These are phyloP conservation scores for Aspergillus indologenus DNA, from an alignment of 495 filamentous ascomycete species.

Conservation along the genomic window DNA sequence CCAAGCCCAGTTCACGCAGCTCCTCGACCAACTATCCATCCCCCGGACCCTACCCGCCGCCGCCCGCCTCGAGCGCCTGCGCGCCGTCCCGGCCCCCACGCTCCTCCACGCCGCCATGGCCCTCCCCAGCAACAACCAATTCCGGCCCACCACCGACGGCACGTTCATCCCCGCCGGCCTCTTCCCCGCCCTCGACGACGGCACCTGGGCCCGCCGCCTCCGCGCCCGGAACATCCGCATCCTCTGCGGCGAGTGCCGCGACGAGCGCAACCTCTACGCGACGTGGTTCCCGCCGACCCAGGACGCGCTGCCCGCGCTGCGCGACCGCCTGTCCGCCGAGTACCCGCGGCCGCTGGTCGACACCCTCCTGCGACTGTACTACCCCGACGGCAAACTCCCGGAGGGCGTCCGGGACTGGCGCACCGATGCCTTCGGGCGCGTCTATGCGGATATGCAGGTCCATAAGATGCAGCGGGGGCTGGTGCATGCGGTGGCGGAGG, in stretches of 20 bases:
- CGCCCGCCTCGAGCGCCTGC: slow-evolving; percentile 48
- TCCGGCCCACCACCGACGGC: slow-evolving; percentile 51
- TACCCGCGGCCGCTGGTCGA: slow-evolving; percentile 47
- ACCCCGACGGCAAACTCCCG: slow-evolving; percentile 32
- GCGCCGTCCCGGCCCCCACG: slow-evolving; percentile 29
- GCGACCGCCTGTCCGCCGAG: slow-evolving; percentile 49
- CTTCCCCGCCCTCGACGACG: slow-evolving; percentile 46
- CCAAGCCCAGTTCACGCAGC: slow-evolving; percentile 55
- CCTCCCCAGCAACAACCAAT: slow-evolving; percentile 45
- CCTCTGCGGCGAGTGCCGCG: slow-evolving; percentile 53
- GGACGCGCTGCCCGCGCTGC: slow-evolving; percentile 37
- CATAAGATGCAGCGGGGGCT: slow-evolving; percentile 45
- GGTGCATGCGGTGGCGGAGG: slow-evolving; percentile 28
- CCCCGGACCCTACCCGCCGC: slow-evolving; percentile 32
- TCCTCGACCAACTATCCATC: slow-evolving; percentile 47
- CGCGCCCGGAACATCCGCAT: slow-evolving; percentile 44
- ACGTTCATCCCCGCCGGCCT: slow-evolving; percentile 46
- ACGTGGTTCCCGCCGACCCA: slow-evolving; percentile 37
- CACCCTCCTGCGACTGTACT: slow-evolving; percentile 43
- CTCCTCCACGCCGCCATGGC: slow-evolving; percentile 40
- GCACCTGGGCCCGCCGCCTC: slow-evolving; percentile 44
- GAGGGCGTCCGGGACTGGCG: slow-evolving; percentile 30
- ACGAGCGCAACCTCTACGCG: slow-evolving; percentile 53
- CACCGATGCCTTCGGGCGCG: slow-evolving; percentile 49
- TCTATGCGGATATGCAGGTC: slow-evolving; percentile 59